A percentile compares a stretch with the other conserved stretches of the same genome.
Conservation (phyloP, 2,329 filamentous ascomycete genomes). For the Trichoderma citrinoviride region DNA sequence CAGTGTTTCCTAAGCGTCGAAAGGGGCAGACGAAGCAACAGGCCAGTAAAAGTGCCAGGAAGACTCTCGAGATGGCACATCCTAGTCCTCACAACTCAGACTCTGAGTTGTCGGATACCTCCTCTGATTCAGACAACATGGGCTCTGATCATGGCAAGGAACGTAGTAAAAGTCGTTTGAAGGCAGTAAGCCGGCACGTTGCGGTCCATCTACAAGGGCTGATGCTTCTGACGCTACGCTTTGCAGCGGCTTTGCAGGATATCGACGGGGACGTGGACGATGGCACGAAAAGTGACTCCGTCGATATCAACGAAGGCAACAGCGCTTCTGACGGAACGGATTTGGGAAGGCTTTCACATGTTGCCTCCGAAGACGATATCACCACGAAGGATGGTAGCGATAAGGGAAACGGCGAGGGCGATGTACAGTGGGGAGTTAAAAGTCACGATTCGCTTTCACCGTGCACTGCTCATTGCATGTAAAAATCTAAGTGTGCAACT, state of each 20-base stretch:
- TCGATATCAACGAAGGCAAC: constrained; percentile 7
- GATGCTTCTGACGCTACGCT: constrained; percentile 20
- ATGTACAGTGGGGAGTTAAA: too few relatives aligned
- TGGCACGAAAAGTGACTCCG: constrained; percentile 9
- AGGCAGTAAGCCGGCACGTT: constrained; percentile 9
- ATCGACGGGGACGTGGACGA: not conserved
- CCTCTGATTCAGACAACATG: not conserved
- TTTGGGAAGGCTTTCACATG: not conserved
- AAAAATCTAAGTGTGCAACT: too few relatives aligned
- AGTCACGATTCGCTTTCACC: too few relatives aligned
- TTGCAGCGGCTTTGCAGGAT: constrained; percentile 3
- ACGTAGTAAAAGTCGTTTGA: not conserved
- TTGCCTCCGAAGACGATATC: not conserved
- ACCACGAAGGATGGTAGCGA: not conserved
- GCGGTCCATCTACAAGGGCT: constrained; percentile 20
- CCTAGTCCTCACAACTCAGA: not conserved
- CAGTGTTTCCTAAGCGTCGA: not conserved
- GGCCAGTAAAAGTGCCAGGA: not conserved
- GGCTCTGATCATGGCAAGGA: not conserved
- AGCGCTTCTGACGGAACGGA: not conserved
- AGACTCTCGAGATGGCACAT: not conserved
- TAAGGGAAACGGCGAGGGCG: not conserved
- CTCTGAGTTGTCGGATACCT: not conserved
- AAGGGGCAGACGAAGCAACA: not conserved
- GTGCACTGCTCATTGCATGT: too few relatives aligned